Evolutionary conservation across 2,329 filamentous ascomycete genomes (phyloP).

Genomic region (Ophiocordyceps australis): DNA sequence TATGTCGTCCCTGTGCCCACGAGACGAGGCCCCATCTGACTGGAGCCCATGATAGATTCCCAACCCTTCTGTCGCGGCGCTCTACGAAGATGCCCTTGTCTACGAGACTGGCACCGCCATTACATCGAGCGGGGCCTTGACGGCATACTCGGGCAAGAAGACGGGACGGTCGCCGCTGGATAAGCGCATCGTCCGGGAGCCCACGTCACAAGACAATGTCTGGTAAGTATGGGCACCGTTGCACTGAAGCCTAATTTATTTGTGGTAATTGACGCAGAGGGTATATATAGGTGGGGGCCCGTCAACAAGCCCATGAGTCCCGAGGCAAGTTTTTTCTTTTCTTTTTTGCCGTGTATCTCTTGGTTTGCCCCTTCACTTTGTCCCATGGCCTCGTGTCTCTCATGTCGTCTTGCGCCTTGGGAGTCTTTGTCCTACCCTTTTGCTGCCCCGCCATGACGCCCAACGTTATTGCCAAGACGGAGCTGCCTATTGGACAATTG

Average conservation of each 20-base stretch:
- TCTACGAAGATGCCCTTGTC: constrained; percentile 93
- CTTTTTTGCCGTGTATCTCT: neutral
- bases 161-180: constrained; percentile 92
- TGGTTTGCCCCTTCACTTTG: neutral
- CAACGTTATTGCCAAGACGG: too few relatives aligned
- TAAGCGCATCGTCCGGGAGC: constrained; percentile 93
- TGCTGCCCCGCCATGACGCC: neutral
- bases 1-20: constrained; percentile 25
- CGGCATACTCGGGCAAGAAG: constrained; percentile 95
- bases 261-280: constrained; percentile 9
- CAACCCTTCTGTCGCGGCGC: constrained; percentile 85
- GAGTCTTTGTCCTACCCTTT: neutral
- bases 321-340: constrained; percentile 45
- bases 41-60: constrained; percentile 34
- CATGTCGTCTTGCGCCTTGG: neutral
- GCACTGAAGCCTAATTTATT: too few relatives aligned
- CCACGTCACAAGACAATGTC: constrained; percentile 72
- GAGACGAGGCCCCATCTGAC: neutral
- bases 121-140: constrained; percentile 85
- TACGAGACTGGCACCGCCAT: constrained; percentile 98
- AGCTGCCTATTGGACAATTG: too few relatives aligned
- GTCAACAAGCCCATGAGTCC: constrained; percentile 98
- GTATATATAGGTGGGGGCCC: constrained; percentile 56
- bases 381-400: neutral
- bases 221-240: constrained; percentile 36